A percentile compares a stretch with the other conserved stretches of the same genome.
These are phyloP conservation scores for Grifola frondosa DNA, from an alignment of 1,284 basidiomycete genomes.

Conservation along the genomic window DNA sequence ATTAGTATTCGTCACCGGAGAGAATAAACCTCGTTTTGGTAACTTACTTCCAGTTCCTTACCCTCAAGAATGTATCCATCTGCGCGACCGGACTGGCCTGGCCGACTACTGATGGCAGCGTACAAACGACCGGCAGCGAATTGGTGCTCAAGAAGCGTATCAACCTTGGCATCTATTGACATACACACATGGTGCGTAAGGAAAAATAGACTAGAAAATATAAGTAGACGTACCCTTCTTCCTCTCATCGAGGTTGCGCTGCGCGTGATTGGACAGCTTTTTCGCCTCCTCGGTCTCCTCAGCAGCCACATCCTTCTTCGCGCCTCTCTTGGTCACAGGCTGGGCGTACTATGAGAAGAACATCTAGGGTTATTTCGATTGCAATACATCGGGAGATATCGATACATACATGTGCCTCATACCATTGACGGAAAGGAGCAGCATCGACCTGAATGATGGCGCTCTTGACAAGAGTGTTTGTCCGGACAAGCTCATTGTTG, in stretches of 20 bases:
- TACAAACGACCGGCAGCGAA: conserved; percentile 89
- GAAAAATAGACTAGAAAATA: no score
- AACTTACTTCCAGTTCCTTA: conserved; percentile 87
- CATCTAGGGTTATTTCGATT: neutral
- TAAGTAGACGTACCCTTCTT: conserved; percentile 71
- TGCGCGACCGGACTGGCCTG: conserved; percentile 90
- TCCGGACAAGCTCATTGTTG: conserved; percentile 98
- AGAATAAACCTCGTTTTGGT: conserved; percentile 2
- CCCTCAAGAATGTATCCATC: conserved; percentile 97
- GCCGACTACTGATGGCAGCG: conserved; percentile 87
- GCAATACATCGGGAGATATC: neutral
- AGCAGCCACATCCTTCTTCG: conserved; percentile 56
- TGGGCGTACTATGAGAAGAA: conserved; percentile 78
- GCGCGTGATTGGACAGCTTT: conserved; percentile 88
- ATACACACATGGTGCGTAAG: no score
- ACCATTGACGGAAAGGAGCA: conserved; percentile 97
- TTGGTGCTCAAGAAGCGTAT: conserved; percentile 82
- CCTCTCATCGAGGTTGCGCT: conserved; percentile 82
- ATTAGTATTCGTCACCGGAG: conserved; percentile 14
- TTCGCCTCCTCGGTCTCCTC: conserved; percentile 52
- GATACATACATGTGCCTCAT: conserved; percentile 86
- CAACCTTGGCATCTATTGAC: conserved; percentile 88
- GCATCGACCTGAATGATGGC: conserved; percentile 96
- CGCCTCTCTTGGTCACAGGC: conserved; percentile 83
- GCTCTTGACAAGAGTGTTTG: conserved; percentile 95